phyloP scores from a whole-genome alignment of 1,284 basidiomycete genomes.

The Gomphus bonarii region DNA sequence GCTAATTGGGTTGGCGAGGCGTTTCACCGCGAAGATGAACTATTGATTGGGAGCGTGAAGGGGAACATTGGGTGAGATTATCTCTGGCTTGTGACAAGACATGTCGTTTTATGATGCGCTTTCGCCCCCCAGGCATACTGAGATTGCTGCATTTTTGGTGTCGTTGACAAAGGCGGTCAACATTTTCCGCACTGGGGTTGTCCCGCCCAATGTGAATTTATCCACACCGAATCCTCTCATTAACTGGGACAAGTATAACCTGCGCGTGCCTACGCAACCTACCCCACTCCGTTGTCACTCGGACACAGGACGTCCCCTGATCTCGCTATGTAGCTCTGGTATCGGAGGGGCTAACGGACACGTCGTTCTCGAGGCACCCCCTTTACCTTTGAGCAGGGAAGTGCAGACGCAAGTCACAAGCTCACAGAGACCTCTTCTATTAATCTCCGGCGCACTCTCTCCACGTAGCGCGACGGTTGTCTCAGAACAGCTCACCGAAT shows the following conservation, averaged over 20 bases:
- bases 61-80: slow-evolving; percentile 30
- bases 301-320: slow-evolving; percentile 14
- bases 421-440: slow-evolving; percentile 17
- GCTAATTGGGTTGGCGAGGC: slow-evolving; percentile 35
- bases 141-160: slow-evolving; percentile 30
- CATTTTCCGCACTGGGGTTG: slow-evolving; percentile 25
- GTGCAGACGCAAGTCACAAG: not conserved
- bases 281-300: slow-evolving; percentile 9
- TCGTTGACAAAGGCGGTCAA: slow-evolving; percentile 29
- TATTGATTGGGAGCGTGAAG: slow-evolving; percentile 35
- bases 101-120: not conserved
- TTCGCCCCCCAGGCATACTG: slow-evolving; percentile 24
- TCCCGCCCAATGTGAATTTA: slow-evolving; percentile 33
- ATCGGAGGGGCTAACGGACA: slow-evolving; percentile 35
- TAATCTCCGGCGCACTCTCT: slow-evolving; percentile 28
- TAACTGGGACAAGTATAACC: not conserved
- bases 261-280: not conserved
- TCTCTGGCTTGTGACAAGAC: not conserved
- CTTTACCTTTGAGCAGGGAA: slow-evolving; percentile 9
- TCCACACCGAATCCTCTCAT: slow-evolving; percentile 1
- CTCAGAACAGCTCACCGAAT: slow-evolving; percentile 5
- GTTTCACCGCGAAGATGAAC: slow-evolving; percentile 18
- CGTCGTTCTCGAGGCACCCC: slow-evolving; percentile 26
- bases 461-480: slow-evolving; percentile 20
- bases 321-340: slow-evolving; percentile 32